Evolutionary conservation across 2,329 filamentous ascomycete species (phyloP).

Genomic region (Pseudopithomyces chartarum): DNA sequence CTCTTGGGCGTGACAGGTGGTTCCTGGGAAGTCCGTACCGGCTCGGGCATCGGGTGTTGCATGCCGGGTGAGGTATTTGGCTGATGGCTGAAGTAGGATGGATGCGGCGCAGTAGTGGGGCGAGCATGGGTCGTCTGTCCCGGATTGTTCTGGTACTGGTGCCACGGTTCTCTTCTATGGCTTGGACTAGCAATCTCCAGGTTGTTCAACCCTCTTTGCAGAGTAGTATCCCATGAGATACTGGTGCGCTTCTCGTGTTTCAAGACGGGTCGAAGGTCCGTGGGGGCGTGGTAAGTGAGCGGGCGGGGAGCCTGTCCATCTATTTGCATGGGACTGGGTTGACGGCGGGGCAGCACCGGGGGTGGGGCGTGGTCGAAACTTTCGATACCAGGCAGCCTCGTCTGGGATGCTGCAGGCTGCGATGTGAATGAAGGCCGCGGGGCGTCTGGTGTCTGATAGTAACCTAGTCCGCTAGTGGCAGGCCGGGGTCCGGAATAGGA

Average conservation of each 20-base stretch:
- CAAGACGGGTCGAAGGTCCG: conserved; percentile 29
- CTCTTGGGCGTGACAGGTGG: conserved; percentile 60
- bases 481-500: conserved; percentile 64
- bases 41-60: conserved; percentile 38
- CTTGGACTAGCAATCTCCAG: conserved; percentile 64
- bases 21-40: conserved; percentile 44
- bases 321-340: conserved; percentile 77
- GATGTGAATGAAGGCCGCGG: conserved; percentile 61
- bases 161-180: conserved; percentile 42
- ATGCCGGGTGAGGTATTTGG: conserved; percentile 26
- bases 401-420: conserved; percentile 61
- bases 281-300: conserved; percentile 43
- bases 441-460: conserved; percentile 73
- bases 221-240: conserved; percentile 66
- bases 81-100: conserved; percentile 37
- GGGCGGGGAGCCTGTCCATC: conserved; percentile 58
- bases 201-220: conserved; percentile 69
- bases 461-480: conserved; percentile 73
- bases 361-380: conserved; percentile 81
- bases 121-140: conserved; percentile 26
- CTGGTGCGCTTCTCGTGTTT: conserved; percentile 41
- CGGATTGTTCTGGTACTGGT: conserved; percentile 33
- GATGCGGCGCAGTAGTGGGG: conserved; percentile 46
- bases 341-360: conserved; percentile 65
- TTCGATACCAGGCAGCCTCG: conserved; percentile 86